Conservation (phyloP, 768 basidiomycete genomes). For the Lyophyllum decastes region DNA sequence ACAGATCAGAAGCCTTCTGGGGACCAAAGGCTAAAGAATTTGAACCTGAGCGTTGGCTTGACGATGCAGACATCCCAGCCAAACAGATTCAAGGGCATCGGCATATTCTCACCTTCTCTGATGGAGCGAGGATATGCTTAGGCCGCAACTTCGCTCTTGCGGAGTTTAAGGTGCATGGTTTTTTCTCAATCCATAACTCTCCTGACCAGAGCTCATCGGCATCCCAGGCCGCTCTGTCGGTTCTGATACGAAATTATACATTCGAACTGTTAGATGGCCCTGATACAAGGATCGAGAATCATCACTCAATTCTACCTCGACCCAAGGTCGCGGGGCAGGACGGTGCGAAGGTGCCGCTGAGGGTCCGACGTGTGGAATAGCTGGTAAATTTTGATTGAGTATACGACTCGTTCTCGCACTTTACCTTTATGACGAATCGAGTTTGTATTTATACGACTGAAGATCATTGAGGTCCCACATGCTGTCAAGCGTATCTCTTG, state of each 20-base stretch:
- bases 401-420: neutral
- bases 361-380: slow-evolving; percentile 29
- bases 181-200: neutral
- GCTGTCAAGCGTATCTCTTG: too few species aligned
- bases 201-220: neutral
- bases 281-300: slow-evolving; percentile 34
- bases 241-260: slow-evolving; percentile 42
- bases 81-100: slow-evolving; percentile 49
- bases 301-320: slow-evolving; percentile 36
- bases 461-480: too few species aligned
- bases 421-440: neutral
- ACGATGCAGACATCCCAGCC: slow-evolving; percentile 27
- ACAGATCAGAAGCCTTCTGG: slow-evolving; percentile 59
- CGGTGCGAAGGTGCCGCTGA: slow-evolving; percentile 36
- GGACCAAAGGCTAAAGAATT: slow-evolving; percentile 60
- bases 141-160: slow-evolving; percentile 50
- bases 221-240: slow-evolving; percentile 40
- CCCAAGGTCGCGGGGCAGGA: slow-evolving; percentile 38
- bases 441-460: neutral
- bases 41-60: slow-evolving; percentile 66
- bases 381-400: neutral
- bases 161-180: slow-evolving; percentile 38
- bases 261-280: slow-evolving; percentile 45
- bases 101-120: slow-evolving; percentile 52
- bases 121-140: slow-evolving; percentile 52